Percentiles rank a stretch among this genome's conserved stretches.
Conservation (phyloP, 1,284 basidiomycete species). For the Hemileia vastatrix region DNA sequence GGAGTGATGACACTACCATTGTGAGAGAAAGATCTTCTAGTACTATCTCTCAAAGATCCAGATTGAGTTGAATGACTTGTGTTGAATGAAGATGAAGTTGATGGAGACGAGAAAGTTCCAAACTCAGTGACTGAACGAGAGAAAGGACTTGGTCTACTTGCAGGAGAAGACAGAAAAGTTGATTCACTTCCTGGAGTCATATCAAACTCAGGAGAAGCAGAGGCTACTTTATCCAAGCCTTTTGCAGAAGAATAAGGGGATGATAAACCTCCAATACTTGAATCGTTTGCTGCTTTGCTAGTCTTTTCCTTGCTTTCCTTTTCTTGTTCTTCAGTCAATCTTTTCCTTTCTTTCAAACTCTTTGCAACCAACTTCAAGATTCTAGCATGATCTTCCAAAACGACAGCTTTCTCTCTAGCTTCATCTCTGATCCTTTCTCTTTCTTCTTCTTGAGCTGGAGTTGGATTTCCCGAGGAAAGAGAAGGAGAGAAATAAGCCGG, state of each 20-base stretch:
- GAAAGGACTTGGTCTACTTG: no score
- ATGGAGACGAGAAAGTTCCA: not conserved
- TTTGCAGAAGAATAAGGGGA: no score
- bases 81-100: not conserved
- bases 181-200: no score
- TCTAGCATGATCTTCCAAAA: slow-evolving; percentile 31
- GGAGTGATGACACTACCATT: not conserved
- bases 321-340: not conserved
- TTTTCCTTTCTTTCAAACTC: slow-evolving; percentile 4
- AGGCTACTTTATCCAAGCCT: no score
- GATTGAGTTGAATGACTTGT: not conserved
- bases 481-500: not conserved
- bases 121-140: not conserved
- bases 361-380: slow-evolving; percentile 28
- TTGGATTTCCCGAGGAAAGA: not conserved
- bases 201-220: no score
- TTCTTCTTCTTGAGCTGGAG: not conserved
- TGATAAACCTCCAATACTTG: not conserved
- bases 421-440: not conserved
- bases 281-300: not conserved
- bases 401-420: slow-evolving; percentile 21
- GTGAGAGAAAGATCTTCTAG: not conserved
- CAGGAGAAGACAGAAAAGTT: no score
- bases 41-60: not conserved
- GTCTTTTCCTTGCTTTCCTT: not conserved